phyloP scores from a whole-genome alignment of 75 land plant species.

The Cunninghamia lanceolata region DNA sequence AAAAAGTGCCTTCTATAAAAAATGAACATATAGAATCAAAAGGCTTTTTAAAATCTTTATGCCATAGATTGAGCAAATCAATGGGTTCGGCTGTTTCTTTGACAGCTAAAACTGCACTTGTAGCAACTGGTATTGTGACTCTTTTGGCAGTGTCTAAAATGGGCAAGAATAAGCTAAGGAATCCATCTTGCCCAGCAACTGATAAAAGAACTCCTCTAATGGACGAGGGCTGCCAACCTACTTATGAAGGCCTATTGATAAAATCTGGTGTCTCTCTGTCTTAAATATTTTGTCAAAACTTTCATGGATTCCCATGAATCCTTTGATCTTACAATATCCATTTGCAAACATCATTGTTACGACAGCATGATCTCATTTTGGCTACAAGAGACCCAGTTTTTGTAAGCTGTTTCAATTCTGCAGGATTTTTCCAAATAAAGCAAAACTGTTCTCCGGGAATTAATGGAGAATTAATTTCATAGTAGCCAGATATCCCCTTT shows the following conservation, averaged over 20 bases:
- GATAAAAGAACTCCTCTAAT: neutral
- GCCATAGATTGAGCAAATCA: neutral
- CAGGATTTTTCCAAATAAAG: no score
- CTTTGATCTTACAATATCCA: no score
- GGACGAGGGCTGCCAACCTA: neutral
- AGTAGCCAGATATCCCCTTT: no score
- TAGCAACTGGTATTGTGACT: neutral
- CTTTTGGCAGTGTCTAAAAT: neutral
- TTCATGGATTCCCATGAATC: no score
- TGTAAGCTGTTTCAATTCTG: no score
- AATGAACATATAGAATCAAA: neutral
- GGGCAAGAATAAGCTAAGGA: neutral
- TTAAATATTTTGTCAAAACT: neutral
- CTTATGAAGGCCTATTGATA: neutral
- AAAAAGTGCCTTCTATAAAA: neutral
- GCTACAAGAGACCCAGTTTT: no score
- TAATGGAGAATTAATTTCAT: no score
- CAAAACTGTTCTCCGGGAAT: no score
- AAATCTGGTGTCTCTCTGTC: neutral
- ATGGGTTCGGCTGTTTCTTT: neutral
- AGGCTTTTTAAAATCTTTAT: neutral
- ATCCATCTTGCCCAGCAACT: neutral
- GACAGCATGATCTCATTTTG: no score
- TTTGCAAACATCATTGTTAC: no score
- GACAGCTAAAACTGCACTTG: neutral